phyloP scores from a whole-genome alignment of 1,139 yeast genomes.

The Taiozyma sp. region DNA sequence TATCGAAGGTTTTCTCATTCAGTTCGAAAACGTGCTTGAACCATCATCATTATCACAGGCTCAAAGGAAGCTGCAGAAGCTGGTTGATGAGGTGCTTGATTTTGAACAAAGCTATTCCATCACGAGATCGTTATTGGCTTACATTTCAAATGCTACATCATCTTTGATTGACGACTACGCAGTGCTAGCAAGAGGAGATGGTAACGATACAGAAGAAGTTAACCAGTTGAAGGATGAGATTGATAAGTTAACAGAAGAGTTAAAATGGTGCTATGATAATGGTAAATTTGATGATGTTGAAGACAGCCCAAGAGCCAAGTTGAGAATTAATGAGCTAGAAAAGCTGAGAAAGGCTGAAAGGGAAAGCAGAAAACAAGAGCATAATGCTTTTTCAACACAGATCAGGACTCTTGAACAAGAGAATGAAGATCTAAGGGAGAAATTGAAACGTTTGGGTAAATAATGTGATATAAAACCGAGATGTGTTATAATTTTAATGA shows the following conservation, averaged over 20 bases:
- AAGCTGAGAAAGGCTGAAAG: slow-evolving; percentile 67
- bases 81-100: slow-evolving; percentile 30
- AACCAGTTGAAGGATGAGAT: slow-evolving; percentile 17
- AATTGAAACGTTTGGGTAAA: slow-evolving; percentile 12
- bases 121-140: slow-evolving; percentile 51
- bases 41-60: slow-evolving; percentile 56
- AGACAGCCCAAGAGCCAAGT: slow-evolving; percentile 33
- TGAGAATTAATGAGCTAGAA: slow-evolving; percentile 58
- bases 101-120: slow-evolving; percentile 37
- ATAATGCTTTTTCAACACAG: slow-evolving; percentile 48
- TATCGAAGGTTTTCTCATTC: slow-evolving; percentile 39
- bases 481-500: background rate
- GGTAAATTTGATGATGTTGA: slow-evolving; percentile 10
- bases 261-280: slow-evolving; percentile 18
- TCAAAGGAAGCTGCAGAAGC: slow-evolving; percentile 41
- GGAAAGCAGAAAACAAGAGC: slow-evolving; percentile 61
- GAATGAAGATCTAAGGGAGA: slow-evolving; percentile 37
- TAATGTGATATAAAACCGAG: background rate
- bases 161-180: slow-evolving; percentile 56
- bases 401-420: slow-evolving; percentile 53
- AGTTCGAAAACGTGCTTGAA: slow-evolving; percentile 54
- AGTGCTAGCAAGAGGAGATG: slow-evolving; percentile 29
- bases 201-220: slow-evolving; percentile 15
- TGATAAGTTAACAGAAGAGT: slow-evolving; percentile 14
- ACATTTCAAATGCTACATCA: slow-evolving; percentile 54